phyloP scores from a whole-genome alignment of 2,329 filamentous ascomycete species.

The Ilyonectria destructans region DNA sequence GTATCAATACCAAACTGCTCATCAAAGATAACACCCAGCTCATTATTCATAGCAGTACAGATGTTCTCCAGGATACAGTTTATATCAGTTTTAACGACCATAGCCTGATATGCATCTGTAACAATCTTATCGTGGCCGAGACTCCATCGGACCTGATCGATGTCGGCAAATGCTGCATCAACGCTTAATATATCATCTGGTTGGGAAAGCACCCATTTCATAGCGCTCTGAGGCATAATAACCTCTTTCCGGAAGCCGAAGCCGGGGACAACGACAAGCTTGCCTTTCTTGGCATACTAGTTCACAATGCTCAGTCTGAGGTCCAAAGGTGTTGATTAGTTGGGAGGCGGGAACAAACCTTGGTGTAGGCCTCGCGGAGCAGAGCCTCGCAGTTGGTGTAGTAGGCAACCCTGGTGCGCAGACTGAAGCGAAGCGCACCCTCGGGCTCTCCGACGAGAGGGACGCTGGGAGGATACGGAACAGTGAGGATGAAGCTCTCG shows the following conservation, averaged over 20 bases:
- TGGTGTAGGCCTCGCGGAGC: constrained; percentile 52
- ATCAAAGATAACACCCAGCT: constrained; percentile 55
- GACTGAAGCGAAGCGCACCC: constrained; percentile 49
- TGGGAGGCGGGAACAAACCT: constrained; percentile 36
- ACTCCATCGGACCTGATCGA: constrained; percentile 56
- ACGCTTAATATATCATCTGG: constrained; percentile 57
- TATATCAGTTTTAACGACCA: constrained; percentile 56
- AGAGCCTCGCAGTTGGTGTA: constrained; percentile 51
- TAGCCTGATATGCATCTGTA: constrained; percentile 55
- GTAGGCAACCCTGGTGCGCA: constrained; percentile 50
- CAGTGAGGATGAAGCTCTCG: constrained; percentile 36
- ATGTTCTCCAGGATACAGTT: constrained; percentile 55
- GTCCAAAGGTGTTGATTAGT: background rate
- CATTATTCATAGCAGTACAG: constrained; percentile 54
- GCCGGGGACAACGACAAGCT: constrained; percentile 59
- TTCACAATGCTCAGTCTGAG: background rate
- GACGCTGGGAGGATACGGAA: constrained; percentile 48
- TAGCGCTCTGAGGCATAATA: constrained; percentile 58
- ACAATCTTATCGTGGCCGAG: constrained; percentile 56
- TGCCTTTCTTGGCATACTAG: constrained; percentile 61
- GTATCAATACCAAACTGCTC: constrained; percentile 54
- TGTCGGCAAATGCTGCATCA: constrained; percentile 56
- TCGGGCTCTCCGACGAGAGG: constrained; percentile 48
- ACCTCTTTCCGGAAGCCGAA: constrained; percentile 59
- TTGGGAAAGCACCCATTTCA: constrained; percentile 60